A percentile compares a stretch with the other conserved stretches of the same genome.
Evolutionary conservation across 202 grass and related monocot species (phyloP).

Genomic region (Saccharum hybrid): DNA sequence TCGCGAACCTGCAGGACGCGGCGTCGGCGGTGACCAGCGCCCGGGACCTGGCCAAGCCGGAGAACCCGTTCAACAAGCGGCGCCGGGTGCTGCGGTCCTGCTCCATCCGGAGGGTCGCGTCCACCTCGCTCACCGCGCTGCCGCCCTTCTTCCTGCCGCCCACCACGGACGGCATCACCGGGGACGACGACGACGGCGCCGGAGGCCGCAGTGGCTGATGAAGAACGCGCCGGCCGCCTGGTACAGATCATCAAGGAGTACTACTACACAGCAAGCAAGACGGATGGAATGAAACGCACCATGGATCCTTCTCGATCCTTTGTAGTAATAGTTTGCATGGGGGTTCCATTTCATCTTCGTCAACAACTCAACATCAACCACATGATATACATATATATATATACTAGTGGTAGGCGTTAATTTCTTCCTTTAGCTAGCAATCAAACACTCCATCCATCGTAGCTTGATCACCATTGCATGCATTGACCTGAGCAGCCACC

Average conservation of each 20-base stretch:
- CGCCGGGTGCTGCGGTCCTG: constrained; percentile 64
- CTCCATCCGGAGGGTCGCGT: constrained; percentile 64
- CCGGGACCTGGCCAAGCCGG: constrained; percentile 72
- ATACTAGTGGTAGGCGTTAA: constrained; percentile 34
- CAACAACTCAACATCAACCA: too few species aligned
- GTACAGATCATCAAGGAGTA: background rate
- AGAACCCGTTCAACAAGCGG: constrained; percentile 96
- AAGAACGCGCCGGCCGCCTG: background rate
- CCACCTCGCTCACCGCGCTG: constrained; percentile 60
- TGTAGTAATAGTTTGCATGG: background rate
- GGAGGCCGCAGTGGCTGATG: background rate
- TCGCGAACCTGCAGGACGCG: constrained; percentile 72
- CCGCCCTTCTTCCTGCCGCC: constrained; percentile 52
- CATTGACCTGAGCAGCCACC: constrained; percentile 29
- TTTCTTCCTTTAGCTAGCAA: constrained; percentile 34
- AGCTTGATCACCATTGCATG: background rate
- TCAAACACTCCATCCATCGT: background rate
- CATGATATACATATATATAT: background rate
- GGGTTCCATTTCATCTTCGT: constrained; percentile 16
- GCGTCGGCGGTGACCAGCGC: constrained; percentile 43
- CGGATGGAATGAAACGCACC: background rate
- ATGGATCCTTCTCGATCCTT: background rate
- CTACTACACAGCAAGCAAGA: background rate
- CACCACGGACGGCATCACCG: too few species aligned
- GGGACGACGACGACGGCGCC: background rate